Conservation (phyloP, 495 filamentous ascomycete genomes). For the Penicillium alfredii region DNA sequence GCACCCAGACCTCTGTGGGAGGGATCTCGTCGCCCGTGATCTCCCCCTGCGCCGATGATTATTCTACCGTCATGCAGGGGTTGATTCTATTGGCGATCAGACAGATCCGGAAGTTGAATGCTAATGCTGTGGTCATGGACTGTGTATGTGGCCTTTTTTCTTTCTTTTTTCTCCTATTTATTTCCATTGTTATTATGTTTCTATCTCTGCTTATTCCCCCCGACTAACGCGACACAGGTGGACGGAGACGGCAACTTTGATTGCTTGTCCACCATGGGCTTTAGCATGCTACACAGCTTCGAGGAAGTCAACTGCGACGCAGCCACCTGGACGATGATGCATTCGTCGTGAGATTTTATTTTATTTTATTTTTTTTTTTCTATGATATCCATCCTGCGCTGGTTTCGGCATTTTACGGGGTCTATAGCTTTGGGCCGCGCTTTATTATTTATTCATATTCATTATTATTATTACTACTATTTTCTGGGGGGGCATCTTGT, state of each 20-base stretch:
- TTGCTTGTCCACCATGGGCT: constrained; percentile 68
- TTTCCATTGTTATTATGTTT: constrained; percentile 1
- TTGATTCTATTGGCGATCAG: constrained; percentile 74
- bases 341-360: constrained; percentile 19
- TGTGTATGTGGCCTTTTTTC: constrained; percentile 72
- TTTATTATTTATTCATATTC: too few species aligned
- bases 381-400: constrained; percentile 32
- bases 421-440: too few species aligned
- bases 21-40: constrained; percentile 81
- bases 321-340: constrained; percentile 58
- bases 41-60: constrained; percentile 60
- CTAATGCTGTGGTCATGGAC: constrained; percentile 63
- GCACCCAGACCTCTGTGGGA: constrained; percentile 46
- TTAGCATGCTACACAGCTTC: constrained; percentile 66
- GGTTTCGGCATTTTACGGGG: constrained; percentile 8
- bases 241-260: constrained; percentile 67
- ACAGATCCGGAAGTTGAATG: constrained; percentile 72
- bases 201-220: background rate
- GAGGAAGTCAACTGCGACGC: constrained; percentile 76
- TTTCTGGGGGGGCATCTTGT: too few species aligned
- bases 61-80: constrained; percentile 69
- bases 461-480: too few species aligned
- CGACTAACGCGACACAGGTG: constrained; percentile 45
- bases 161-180: too few species aligned
- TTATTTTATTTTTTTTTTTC: constrained; percentile 5